Percentiles rank a stretch among this genome's conserved stretches.
Evolutionary conservation across 208 protist genomes (phyloP).

Genomic region (Trypanosoma melophagium): DNA sequence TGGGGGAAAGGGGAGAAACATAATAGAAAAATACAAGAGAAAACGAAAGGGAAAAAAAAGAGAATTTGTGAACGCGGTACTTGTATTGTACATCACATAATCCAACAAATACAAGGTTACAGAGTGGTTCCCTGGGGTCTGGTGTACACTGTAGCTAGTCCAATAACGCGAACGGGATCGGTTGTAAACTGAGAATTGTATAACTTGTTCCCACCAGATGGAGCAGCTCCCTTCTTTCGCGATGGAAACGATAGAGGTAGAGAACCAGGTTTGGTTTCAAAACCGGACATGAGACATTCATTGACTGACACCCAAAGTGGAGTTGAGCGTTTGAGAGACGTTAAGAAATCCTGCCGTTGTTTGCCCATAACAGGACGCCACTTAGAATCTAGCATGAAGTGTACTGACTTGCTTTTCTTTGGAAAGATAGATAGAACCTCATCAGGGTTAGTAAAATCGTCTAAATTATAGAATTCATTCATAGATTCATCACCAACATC

Average conservation of each 20-base stretch:
- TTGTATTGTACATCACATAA: slow-evolving; percentile 2
- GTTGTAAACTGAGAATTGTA: slow-evolving; percentile 90
- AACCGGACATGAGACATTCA: slow-evolving; percentile 89
- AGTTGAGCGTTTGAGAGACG: slow-evolving; percentile 46
- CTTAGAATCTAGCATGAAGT: slow-evolving; percentile 89
- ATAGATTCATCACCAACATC: slow-evolving; percentile 33
- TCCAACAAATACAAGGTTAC: slow-evolving; percentile 29
- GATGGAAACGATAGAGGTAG: slow-evolving; percentile 38
- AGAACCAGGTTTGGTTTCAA: slow-evolving; percentile 48
- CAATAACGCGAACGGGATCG: slow-evolving; percentile 85
- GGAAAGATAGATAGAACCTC: slow-evolving; percentile 84
- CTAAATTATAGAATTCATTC: slow-evolving; percentile 87
- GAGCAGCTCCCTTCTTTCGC: slow-evolving; percentile 19
- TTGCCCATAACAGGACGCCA: slow-evolving; percentile 87
- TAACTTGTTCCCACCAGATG: slow-evolving; percentile 40
- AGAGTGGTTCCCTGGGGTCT: slow-evolving; percentile 73
- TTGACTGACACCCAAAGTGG: slow-evolving; percentile 89
- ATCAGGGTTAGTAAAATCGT: slow-evolving; percentile 64
- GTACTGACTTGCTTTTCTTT: slow-evolving; percentile 74
- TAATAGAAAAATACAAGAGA: slow-evolving; percentile 4
- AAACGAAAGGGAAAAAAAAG: slow-evolving; percentile 6
- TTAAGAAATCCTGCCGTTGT: slow-evolving; percentile 73
- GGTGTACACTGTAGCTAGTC: slow-evolving; percentile 67
- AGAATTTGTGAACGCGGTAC: slow-evolving; percentile 1
- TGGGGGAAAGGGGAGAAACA: not conserved